phyloP scores from a whole-genome alignment of 1,284 basidiomycete species.

The Boletus smithii region DNA sequence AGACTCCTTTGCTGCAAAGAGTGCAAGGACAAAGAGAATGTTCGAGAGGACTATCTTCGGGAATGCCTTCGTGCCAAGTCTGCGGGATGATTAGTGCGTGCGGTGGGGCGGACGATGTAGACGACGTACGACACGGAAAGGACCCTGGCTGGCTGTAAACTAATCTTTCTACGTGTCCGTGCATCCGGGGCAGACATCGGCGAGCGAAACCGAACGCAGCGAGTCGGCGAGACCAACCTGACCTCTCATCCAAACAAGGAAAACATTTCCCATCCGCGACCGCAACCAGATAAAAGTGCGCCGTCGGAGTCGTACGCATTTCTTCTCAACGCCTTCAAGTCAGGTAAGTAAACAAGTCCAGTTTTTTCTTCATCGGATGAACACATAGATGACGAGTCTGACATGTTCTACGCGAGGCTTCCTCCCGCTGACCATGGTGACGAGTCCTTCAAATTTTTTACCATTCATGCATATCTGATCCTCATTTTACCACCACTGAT shows the following conservation, averaged over 20 bases:
- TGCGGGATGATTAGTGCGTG: constrained; percentile 17
- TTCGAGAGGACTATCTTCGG: constrained; percentile 58
- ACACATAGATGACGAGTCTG: constrained; percentile 87
- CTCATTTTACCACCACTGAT: constrained; percentile 12
- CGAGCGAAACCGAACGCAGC: constrained; percentile 7
- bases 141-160: constrained; percentile 51
- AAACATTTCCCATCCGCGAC: constrained; percentile 19
- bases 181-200: constrained; percentile 65
- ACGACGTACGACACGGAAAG: constrained; percentile 53
- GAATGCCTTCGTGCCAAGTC: constrained; percentile 49
- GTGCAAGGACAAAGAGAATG: constrained; percentile 56
- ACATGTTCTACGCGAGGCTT: constrained; percentile 56
- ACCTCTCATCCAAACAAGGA: constrained; percentile 18
- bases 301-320: neutral
- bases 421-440: constrained; percentile 55
- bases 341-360: constrained; percentile 28
- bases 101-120: neutral
- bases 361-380: constrained; percentile 51
- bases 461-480: constrained; percentile 91
- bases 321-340: constrained; percentile 6
- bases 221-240: neutral
- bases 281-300: constrained; percentile 4
- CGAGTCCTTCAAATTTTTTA: constrained; percentile 58
- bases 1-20: constrained; percentile 63
- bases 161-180: constrained; percentile 64